Base-by-base conservation (phyloP, 495 filamentous ascomycete species). In the Parmelia sp. region DNA sequence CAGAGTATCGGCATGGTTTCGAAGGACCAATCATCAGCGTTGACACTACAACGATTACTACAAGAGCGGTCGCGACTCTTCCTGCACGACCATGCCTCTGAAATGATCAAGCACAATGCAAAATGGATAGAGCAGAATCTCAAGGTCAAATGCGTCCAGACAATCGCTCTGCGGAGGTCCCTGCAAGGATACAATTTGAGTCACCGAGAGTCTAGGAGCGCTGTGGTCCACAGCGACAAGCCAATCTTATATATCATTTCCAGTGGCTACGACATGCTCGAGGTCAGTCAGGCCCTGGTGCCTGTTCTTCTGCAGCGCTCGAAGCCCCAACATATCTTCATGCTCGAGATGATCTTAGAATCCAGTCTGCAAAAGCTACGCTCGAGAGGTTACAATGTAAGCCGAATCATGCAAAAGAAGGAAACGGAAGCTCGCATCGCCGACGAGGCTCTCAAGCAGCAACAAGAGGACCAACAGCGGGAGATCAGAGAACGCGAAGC, bases 51-150 rank as follows among this genome's bases (percentile, higher is more conserved):
- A 47, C 91, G 88, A 68, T 81, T 91, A 58, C 86, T 97, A 21
- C 76, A 90, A 8, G 94, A 99, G 72, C 87, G 94, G 37, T 86
- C 86, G 56, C 87, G 92, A 60, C 78, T 99, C 19, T 97, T 96
- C 74, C 74, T 97, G 56, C 85, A 96, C 70, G 89, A 93, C 58
- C 84, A 87, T 47, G 71, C 77, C 0, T 63, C 77, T 7, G 87
- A 92, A 61, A 75, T 82, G 12, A 84, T 97, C 65, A 88, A 87
- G 62, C 90, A 91, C 70, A 91, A 96, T 72, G 81, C 83, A 17
- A 86, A 84, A 68, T 99, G 94, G 94, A 78, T 97, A 12, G 91
- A 96, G 71, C 88, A 90, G 66, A 90, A 93, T 67, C 76, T 99
- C 17, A 80, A 76, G 12, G 88, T 97, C n/a, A 78, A 87, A 63